A percentile compares a stretch with the other conserved stretches of the same genome.
These are phyloP conservation scores for Corynascus novoguineensis DNA, from an alignment of 495 filamentous ascomycete species.

Conservation along the genomic window DNA sequence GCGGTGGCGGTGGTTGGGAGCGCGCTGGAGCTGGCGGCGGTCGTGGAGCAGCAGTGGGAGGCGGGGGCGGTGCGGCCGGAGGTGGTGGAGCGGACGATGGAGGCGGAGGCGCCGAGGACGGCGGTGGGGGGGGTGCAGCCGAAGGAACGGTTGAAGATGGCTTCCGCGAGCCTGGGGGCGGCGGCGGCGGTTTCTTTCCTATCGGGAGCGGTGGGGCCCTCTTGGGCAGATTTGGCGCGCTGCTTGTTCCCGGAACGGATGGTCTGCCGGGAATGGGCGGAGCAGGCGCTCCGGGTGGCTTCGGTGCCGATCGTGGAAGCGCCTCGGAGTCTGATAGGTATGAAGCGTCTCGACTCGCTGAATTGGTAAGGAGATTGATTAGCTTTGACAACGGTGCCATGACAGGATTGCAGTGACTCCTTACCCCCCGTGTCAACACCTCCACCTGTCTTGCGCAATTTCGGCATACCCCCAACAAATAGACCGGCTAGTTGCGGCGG, in stretches of 20 bases:
- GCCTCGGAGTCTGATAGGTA: constrained; percentile 77
- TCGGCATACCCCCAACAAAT: constrained; percentile 93
- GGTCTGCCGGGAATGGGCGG: constrained; percentile 56
- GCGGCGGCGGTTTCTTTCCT: constrained; percentile 64
- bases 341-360: constrained; percentile 65
- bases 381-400: constrained; percentile 21
- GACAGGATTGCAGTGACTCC: constrained; percentile 1
- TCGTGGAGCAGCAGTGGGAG: constrained; percentile 47
- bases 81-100: constrained; percentile 47
- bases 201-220: constrained; percentile 53
- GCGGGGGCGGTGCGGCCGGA: constrained; percentile 50
- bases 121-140: constrained; percentile 45
- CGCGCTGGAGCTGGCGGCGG: constrained; percentile 48
- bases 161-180: constrained; percentile 64
- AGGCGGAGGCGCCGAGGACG: constrained; percentile 42
- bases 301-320: constrained; percentile 57
- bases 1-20: constrained; percentile 31
- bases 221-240: constrained; percentile 32
- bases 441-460: constrained; percentile 76
- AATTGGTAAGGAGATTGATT: constrained; percentile 13
- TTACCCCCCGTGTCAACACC: constrained; percentile 81
- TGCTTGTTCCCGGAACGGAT: constrained; percentile 25
- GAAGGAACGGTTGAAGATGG: constrained; percentile 49
- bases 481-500: constrained; percentile 82
- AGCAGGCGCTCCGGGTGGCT: constrained; percentile 52